These are phyloP conservation scores for Cryptococcus sp. DNA, from an alignment of 1,284 basidiomycete genomes.

Conservation along the genomic window DNA sequence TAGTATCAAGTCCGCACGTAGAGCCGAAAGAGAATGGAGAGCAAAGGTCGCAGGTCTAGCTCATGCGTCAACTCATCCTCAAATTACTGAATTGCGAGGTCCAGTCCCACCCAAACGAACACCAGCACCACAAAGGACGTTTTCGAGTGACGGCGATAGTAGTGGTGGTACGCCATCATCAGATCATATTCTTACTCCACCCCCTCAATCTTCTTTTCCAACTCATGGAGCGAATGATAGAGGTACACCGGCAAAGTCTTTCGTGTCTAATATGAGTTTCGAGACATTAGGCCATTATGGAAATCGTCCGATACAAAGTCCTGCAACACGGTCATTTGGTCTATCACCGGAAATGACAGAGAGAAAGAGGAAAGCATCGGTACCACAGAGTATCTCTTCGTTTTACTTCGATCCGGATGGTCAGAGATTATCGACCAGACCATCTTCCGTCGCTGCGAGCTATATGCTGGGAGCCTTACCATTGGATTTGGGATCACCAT, in stretches of 20 bases:
- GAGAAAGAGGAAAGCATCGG: neutral
- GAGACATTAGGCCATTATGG: constrained; percentile 1
- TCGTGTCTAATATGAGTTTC: neutral
- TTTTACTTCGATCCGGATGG: neutral
- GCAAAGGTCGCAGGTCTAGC: constrained; percentile 14
- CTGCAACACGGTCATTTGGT: neutral
- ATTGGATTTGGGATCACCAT: neutral
- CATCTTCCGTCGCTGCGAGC: neutral
- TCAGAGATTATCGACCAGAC: neutral
- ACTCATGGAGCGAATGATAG: neutral
- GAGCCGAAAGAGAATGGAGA: constrained; percentile 19
- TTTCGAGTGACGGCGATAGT: neutral
- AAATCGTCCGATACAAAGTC: neutral
- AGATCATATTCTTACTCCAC: constrained; percentile 2
- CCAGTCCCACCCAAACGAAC: constrained; percentile 5
- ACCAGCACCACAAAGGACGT: neutral
- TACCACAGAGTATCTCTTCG: neutral
- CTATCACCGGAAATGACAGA: neutral
- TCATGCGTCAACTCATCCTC: neutral
- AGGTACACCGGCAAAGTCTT: neutral
- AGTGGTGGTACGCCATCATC: neutral
- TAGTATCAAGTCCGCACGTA: constrained; percentile 3
- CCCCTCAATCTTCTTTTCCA: neutral
- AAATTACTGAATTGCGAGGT: neutral
- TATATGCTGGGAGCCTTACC: neutral